Evolutionary conservation across 192 early-diverging fungal genomes (phyloP).

Genomic region (Coemansia reversa): DNA sequence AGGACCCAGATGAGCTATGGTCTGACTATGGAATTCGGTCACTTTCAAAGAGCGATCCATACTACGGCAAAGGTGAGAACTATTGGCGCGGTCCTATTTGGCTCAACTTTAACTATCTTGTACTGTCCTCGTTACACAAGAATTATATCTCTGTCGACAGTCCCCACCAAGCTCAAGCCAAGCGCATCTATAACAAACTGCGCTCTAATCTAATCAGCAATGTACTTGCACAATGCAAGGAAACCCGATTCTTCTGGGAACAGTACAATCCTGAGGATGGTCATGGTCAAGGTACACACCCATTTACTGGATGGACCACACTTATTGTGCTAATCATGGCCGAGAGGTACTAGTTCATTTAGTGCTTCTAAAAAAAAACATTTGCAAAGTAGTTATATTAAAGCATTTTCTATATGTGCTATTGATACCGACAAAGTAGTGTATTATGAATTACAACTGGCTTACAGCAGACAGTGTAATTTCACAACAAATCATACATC

Average conservation of each 20-base stretch:
- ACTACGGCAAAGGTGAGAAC: constrained; percentile 80
- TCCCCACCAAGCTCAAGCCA: constrained; percentile 67
- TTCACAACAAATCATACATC: too few relatives aligned
- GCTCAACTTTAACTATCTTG: constrained; percentile 90
- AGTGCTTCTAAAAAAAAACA: background rate
- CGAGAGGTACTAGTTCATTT: constrained; percentile 59
- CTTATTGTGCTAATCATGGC: constrained; percentile 83
- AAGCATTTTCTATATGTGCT: too few relatives aligned
- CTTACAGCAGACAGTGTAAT: too few relatives aligned
- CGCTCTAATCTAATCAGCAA: constrained; percentile 75
- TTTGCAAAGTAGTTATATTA: too few relatives aligned
- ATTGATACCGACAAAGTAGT: too few relatives aligned
- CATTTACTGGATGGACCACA: constrained; percentile 94
- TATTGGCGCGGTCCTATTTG: constrained; percentile 96
- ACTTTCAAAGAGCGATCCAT: constrained; percentile 60
- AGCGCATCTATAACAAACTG: constrained; percentile 71
- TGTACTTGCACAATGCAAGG: constrained; percentile 70
- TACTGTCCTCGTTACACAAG: constrained; percentile 67
- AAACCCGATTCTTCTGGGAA: constrained; percentile 87
- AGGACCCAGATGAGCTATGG: constrained; percentile 80
- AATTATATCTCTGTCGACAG: constrained; percentile 61
- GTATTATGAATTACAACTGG: too few relatives aligned
- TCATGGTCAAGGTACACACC: constrained; percentile 77
- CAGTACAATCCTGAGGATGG: constrained; percentile 82
- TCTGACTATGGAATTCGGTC: constrained; percentile 72